These are phyloP conservation scores for Nannizzia gypsea DNA, from an alignment of 2,329 filamentous ascomycete genomes.

Conservation along the genomic window DNA sequence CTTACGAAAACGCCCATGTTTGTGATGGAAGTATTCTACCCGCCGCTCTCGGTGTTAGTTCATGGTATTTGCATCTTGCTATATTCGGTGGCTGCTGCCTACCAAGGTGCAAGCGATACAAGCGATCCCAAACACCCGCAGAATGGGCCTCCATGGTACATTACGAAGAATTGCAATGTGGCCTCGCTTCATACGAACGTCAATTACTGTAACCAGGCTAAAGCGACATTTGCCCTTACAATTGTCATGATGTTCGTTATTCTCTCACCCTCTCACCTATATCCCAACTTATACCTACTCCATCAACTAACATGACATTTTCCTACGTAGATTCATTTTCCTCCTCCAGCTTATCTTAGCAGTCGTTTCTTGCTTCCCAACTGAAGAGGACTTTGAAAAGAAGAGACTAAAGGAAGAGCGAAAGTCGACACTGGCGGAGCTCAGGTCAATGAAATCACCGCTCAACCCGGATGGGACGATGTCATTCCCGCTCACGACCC, in stretches of 20 bases:
- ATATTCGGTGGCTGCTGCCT: conserved; percentile 44
- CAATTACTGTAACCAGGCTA: conserved; percentile 49
- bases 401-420: conserved; percentile 21
- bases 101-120: conserved; percentile 47
- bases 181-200: conserved; percentile 36
- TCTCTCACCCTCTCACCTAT: background rate
- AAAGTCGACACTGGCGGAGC: conserved; percentile 23
- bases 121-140: conserved; percentile 45
- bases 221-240: conserved; percentile 45
- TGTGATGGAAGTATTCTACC: conserved; percentile 46
- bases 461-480: conserved; percentile 21
- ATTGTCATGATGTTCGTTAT: conserved; percentile 44
- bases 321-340: conserved; percentile 37
- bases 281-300: background rate
- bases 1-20: conserved; percentile 47
- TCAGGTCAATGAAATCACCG: conserved; percentile 30
- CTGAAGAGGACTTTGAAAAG: conserved; percentile 26
- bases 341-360: conserved; percentile 37
- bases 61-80: conserved; percentile 42
- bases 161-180: conserved; percentile 49
- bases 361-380: conserved; percentile 37
- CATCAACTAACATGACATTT: background rate
- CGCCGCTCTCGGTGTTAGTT: conserved; percentile 42
- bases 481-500: conserved; percentile 30
- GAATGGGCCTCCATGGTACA: conserved; percentile 50